These are phyloP conservation scores for Cladorrhinum samala DNA, from an alignment of 495 filamentous ascomycete genomes.

Conservation along the genomic window DNA sequence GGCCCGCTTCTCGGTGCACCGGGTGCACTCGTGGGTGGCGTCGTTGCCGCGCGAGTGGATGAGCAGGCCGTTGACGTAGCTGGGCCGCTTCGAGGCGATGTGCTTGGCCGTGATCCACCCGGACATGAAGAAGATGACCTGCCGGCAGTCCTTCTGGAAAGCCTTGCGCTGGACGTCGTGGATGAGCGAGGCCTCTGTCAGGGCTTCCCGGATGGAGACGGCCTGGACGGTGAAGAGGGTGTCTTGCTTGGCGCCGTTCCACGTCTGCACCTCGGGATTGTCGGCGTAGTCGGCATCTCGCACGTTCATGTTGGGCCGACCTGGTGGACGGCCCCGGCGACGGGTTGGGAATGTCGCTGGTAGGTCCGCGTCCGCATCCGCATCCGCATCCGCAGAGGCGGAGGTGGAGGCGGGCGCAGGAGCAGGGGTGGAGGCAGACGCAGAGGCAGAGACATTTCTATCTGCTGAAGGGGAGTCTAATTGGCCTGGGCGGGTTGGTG, in stretches of 20 bases:
- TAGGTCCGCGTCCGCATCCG: conserved; percentile 5
- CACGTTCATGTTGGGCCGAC: conserved; percentile 27
- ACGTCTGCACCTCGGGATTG: conserved; percentile 22
- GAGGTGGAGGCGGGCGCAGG: too few species aligned
- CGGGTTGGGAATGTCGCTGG: conserved; percentile 26
- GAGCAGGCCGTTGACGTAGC: conserved; percentile 31
- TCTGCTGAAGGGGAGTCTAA: background rate
- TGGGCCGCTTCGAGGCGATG: conserved; percentile 29
- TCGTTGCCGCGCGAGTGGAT: conserved; percentile 31
- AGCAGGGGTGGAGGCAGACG: background rate
- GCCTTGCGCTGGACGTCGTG: conserved; percentile 28
- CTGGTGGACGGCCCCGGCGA: conserved; percentile 28
- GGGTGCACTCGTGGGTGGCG: conserved; percentile 14
- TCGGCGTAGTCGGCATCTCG: conserved; percentile 25
- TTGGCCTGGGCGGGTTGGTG: background rate
- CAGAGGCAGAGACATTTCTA: background rate
- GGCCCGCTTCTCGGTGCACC: conserved; percentile 22
- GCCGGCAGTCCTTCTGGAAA: conserved; percentile 24
- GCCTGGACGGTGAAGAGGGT: conserved; percentile 16
- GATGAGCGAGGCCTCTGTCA: conserved; percentile 21
- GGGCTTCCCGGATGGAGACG: conserved; percentile 22
- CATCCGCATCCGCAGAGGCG: background rate
- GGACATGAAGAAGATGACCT: conserved; percentile 28
- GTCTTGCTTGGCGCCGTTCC: conserved; percentile 26
- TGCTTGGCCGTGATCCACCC: conserved; percentile 32